Base-by-base conservation (phyloP, 352 stramenopile species). In the Phytophthora cactorum region DNA sequence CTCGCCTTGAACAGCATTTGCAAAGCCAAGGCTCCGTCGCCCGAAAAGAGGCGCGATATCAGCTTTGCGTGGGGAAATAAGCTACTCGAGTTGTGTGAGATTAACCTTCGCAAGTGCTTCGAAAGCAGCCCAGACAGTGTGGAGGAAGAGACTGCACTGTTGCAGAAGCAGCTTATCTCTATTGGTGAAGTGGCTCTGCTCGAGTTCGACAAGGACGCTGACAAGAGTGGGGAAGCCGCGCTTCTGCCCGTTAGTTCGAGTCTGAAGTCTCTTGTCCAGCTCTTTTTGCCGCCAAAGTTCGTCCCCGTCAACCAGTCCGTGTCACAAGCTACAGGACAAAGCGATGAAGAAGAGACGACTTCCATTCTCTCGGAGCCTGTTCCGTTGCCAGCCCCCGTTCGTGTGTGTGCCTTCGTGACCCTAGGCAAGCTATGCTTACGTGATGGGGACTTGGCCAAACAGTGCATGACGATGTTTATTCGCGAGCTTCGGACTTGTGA, bases 341-440 rank as follows among this genome's bases (percentile, higher is more conserved):
- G 71, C 27, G 64, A 77, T 45, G 58, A 78, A 61, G 69, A 76
- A 12, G 41, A 29, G 45, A 59, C 51, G 28, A 38, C 36, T 15
- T 52, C 36, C 10, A 49, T 65, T 27, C 28, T 52, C 46, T 78
- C 67, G 15, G 66, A 56, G 38, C 44, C 55, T 15, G 49, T 69
- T 14, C 32, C 69, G n/a, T 92, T 96, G 25, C 90, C 92, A 8
- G 86, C 81, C 17, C 77, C 77, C 10, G 75, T 98, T 39, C 84
- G 97, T 25, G 95, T 97, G 11, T 96, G 96, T 68, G 96, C 95
- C 5, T 98, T 98, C 69, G 81, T 98, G 12, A 95, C 93, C 1
- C 70, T 98, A 25, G 97, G 97, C 34, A 99, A 99, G 57, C 63
- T 99, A 17, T 99, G 96, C 62, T 79, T 99, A n/a, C 84, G 95